A percentile compares a stretch with the other conserved stretches of the same genome.
These are phyloP conservation scores for Mortierella hygrophila DNA, from an alignment of 192 early-diverging fungal species.

Conservation along the genomic window DNA sequence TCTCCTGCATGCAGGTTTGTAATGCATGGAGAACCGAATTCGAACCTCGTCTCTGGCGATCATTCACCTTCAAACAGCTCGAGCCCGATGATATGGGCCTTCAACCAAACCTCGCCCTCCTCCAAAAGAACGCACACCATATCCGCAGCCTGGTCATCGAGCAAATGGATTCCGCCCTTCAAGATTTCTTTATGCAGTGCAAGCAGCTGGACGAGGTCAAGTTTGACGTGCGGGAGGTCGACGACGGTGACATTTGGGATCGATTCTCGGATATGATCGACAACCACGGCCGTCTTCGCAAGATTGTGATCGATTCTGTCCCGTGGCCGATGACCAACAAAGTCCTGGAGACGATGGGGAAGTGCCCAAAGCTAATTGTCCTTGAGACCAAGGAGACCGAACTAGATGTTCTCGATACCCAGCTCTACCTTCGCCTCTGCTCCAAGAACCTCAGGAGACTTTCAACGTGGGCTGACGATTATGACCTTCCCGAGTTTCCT, in stretches of 20 bases:
- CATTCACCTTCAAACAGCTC: constrained; percentile 5
- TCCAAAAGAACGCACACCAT: constrained; percentile 29
- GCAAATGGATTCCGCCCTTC: constrained; percentile 13
- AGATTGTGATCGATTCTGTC: constrained; percentile 15
- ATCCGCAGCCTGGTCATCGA: constrained; percentile 23
- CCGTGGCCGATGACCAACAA: not conserved
- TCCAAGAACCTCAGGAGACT: constrained; percentile 14
- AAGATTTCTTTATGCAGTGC: constrained; percentile 18
- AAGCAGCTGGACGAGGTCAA: constrained; percentile 15
- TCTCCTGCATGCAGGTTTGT: constrained; percentile 26
- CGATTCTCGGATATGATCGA: constrained; percentile 22
- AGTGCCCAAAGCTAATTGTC: constrained; percentile 21
- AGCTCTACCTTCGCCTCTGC: constrained; percentile 6
- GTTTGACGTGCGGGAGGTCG: not conserved
- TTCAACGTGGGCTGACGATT: not conserved
- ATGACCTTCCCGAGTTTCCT: not conserved
- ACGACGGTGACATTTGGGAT: not conserved
- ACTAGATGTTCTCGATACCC: not conserved
- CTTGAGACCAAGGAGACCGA: constrained; percentile 14
- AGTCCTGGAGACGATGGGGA: constrained; percentile 19
- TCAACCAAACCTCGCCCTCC: constrained; percentile 3
- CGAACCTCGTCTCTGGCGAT: constrained; percentile 31
- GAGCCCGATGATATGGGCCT: too few relatives aligned
- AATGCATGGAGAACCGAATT: constrained; percentile 32
- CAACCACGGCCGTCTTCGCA: constrained; percentile 13